Percentiles rank a stretch among this genome's conserved stretches.
phyloP scores from a whole-genome alignment of 2,329 filamentous ascomycete genomes.

The Apiospora sp. region DNA sequence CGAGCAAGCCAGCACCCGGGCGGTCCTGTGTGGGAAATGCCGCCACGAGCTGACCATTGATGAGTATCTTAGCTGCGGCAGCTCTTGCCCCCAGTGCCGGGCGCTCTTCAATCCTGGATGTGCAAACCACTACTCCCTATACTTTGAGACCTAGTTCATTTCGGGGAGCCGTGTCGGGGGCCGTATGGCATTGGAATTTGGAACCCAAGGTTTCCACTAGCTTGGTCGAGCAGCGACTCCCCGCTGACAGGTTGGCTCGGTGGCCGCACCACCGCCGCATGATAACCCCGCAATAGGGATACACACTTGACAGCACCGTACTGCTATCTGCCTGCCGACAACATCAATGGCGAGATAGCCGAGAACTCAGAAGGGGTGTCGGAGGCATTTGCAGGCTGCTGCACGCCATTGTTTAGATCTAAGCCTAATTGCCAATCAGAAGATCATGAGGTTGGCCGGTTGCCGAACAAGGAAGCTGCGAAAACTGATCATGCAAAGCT shows the following conservation, averaged over 20 bases:
- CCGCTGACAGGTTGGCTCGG: neutral
- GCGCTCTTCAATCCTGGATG: conserved; percentile 36
- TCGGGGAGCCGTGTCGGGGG: neutral
- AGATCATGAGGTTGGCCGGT: neutral
- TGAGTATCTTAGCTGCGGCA: conserved; percentile 32
- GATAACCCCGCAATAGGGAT: neutral
- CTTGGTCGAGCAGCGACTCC: neutral
- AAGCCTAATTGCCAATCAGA: neutral
- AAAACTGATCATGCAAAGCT: neutral
- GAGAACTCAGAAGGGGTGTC: neutral
- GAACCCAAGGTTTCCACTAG: neutral
- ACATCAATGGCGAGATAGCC: conserved; percentile 1
- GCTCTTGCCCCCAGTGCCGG: conserved; percentile 31
- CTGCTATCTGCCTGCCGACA: conserved; percentile 1
- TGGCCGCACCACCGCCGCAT: conserved; percentile 1
- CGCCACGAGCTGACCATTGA: conserved; percentile 32
- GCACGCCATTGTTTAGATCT: neutral
- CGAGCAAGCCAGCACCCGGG: conserved; percentile 28
- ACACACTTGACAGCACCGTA: neutral
- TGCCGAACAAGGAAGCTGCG: conserved; percentile 16
- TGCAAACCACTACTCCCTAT: conserved; percentile 34
- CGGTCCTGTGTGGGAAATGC: conserved; percentile 35
- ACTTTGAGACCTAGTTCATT: conserved; percentile 29
- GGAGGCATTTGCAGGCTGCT: neutral
- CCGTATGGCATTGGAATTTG: neutral